Conservation (phyloP, 2,329 filamentous ascomycete species). For the Sclerotinia borealis region DNA sequence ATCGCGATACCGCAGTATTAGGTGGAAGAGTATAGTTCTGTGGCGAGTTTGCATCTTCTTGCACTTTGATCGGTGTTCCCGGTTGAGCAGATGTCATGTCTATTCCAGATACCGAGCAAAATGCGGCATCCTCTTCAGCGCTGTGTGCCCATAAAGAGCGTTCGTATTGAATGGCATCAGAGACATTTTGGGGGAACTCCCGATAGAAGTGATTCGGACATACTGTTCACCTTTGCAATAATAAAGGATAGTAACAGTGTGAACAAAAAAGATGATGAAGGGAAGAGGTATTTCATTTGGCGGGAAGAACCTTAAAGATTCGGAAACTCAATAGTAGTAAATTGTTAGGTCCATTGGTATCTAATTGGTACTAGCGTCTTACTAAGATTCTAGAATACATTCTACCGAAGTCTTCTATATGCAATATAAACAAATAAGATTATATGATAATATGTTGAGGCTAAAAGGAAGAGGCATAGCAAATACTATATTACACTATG, state of each 20-base stretch:
- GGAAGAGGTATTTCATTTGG: not conserved
- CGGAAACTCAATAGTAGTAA: too few relatives aligned
- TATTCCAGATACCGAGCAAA: not conserved
- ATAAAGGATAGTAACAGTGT: not conserved
- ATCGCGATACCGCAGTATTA: constrained; percentile 9
- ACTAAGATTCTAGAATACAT: too few relatives aligned
- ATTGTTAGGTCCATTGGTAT: too few relatives aligned
- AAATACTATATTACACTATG: too few relatives aligned
- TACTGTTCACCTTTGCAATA: not conserved
- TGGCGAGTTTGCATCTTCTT: constrained; percentile 4
- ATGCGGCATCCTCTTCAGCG: not conserved
- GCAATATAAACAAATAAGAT: too few relatives aligned
- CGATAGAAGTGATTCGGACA: constrained; percentile 1
- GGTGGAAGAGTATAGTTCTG: constrained; percentile 11
- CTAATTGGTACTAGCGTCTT: too few relatives aligned
- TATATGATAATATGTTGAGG: too few relatives aligned
- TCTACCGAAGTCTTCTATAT: too few relatives aligned
- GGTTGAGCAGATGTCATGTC: not conserved
- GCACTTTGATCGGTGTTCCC: constrained; percentile 2
- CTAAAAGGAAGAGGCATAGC: too few relatives aligned
- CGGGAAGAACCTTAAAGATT: not conserved
- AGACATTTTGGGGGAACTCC: not conserved
- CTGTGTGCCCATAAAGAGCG: not conserved
- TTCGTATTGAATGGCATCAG: constrained; percentile 5
- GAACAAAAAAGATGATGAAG: not conserved